phyloP scores from a whole-genome alignment of 2,329 filamentous ascomycete species.

The Periconia digitata region DNA sequence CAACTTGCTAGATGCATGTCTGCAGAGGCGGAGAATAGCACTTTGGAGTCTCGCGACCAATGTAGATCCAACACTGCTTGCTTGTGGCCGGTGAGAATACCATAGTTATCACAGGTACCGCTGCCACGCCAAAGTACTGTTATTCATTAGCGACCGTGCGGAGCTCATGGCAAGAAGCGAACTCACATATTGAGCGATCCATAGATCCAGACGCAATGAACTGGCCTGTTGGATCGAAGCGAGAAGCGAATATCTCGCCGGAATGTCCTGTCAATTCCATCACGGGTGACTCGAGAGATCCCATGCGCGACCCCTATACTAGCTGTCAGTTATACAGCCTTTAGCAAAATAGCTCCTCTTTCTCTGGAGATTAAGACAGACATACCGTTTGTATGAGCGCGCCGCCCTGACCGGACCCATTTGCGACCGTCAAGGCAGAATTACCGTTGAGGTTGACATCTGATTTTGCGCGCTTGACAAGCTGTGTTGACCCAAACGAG shows the following conservation, averaged over 20 bases:
- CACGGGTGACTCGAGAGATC: constrained; percentile 81
- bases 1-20: constrained; percentile 93
- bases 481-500: constrained; percentile 75
- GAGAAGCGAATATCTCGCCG: constrained; percentile 86
- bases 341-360: constrained; percentile 27
- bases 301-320: constrained; percentile 72
- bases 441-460: constrained; percentile 57
- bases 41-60: constrained; percentile 93
- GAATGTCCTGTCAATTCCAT: constrained; percentile 83
- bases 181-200: constrained; percentile 84
- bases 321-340: constrained; percentile 34
- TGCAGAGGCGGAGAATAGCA: constrained; percentile 88
- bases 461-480: constrained; percentile 87
- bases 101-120: constrained; percentile 93
- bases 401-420: constrained; percentile 60
- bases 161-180: constrained; percentile 12
- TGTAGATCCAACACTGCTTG: constrained; percentile 89
- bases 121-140: constrained; percentile 94
- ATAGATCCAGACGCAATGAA: constrained; percentile 93
- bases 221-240: constrained; percentile 86
- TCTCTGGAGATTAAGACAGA: constrained; percentile 48
- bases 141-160: constrained; percentile 6
- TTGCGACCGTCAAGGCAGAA: constrained; percentile 60
- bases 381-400: constrained; percentile 68
- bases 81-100: constrained; percentile 82